Percentiles rank a stretch among this genome's conserved stretches.
phyloP scores from a whole-genome alignment of 495 filamentous ascomycete genomes.

The Penicillium waksmanii region DNA sequence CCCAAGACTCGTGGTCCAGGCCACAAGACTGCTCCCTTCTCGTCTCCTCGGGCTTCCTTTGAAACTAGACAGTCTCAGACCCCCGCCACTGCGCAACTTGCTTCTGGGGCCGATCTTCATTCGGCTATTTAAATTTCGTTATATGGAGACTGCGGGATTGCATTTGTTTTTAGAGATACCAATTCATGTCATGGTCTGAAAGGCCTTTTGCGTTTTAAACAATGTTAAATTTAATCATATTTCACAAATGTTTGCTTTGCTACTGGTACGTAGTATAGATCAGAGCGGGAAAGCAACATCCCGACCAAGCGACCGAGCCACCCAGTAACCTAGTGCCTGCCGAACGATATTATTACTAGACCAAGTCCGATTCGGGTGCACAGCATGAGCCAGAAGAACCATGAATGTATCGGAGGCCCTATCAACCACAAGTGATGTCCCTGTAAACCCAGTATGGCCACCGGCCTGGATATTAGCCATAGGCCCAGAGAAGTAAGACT shows the following conservation, averaged over 20 bases:
- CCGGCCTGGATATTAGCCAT: conserved; percentile 30
- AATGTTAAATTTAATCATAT: background rate
- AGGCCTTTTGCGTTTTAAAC: background rate
- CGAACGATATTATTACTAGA: conserved; percentile 33
- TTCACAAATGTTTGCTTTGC: too few species aligned
- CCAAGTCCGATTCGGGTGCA: conserved; percentile 31
- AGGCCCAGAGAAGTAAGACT: conserved; percentile 30
- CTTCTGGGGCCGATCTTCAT: background rate
- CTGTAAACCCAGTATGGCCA: conserved; percentile 33
- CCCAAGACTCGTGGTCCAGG: background rate
- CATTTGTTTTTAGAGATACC: background rate
- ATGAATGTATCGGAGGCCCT: conserved; percentile 27
- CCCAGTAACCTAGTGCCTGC: conserved; percentile 31
- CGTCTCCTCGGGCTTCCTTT: background rate
- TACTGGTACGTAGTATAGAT: background rate
- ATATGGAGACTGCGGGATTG: background rate
- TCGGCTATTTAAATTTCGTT: background rate
- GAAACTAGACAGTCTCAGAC: background rate
- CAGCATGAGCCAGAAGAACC: conserved; percentile 27
- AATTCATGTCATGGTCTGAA: background rate
- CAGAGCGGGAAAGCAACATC: conserved; percentile 24
- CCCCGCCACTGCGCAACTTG: background rate
- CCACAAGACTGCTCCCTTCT: background rate
- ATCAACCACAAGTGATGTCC: conserved; percentile 30
- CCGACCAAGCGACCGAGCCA: conserved; percentile 25